phyloP scores from a whole-genome alignment of 2,329 filamentous ascomycete genomes.

The Pseudogymnoascus sp. region DNA sequence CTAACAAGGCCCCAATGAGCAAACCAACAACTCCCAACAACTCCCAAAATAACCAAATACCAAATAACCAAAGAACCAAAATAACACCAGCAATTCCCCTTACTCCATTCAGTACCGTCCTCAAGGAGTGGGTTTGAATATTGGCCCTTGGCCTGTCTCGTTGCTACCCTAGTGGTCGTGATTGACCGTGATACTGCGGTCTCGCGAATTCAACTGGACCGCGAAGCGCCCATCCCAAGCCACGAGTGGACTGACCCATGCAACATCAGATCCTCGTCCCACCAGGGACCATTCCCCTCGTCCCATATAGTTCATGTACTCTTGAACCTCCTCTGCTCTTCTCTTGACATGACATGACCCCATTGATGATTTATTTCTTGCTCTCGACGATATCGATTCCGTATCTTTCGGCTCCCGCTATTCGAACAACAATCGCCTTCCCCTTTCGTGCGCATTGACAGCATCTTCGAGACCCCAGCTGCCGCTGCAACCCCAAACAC shows the following conservation, averaged over 20 bases:
- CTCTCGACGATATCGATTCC: background rate
- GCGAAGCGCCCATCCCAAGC: background rate
- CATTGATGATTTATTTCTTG: background rate
- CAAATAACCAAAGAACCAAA: background rate
- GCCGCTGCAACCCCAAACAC: conserved; percentile 4
- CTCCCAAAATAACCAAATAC: background rate
- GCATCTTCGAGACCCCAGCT: background rate
- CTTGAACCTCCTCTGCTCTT: background rate
- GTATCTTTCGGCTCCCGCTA: background rate
- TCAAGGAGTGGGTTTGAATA: background rate
- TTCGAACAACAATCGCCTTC: background rate
- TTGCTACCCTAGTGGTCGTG: background rate
- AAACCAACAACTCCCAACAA: background rate
- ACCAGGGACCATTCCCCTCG: background rate
- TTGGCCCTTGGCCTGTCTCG: conserved; percentile 5
- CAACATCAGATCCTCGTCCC: conserved; percentile 1
- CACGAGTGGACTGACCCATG: background rate
- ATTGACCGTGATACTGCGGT: background rate
- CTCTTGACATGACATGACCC: background rate
- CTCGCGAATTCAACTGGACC: background rate
- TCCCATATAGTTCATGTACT: background rate
- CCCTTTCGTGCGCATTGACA: background rate
- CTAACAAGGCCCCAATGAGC: background rate
- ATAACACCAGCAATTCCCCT: background rate
- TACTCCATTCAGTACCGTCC: background rate